phyloP scores from a whole-genome alignment of 1,139 yeast species.

The Geotrichum australiense region DNA sequence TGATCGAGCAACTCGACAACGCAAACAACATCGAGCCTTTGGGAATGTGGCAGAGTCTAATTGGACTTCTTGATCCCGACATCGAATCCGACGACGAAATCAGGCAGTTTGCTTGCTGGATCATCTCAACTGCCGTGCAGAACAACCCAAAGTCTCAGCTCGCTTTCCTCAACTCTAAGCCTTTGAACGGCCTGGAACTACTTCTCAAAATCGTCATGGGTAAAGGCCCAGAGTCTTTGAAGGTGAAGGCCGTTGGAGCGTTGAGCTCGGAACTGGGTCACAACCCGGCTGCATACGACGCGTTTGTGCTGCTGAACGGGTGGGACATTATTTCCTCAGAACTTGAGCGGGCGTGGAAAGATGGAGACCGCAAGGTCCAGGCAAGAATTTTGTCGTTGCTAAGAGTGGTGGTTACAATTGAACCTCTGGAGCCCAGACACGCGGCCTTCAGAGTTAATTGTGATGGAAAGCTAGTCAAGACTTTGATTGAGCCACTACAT shows the following conservation, averaged over 20 bases:
- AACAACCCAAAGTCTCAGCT: conserved; percentile 73
- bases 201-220: conserved; percentile 40
- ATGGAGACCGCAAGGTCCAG: conserved; percentile 12
- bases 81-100: conserved; percentile 23
- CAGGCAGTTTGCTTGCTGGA: conserved; percentile 51
- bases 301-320: conserved; percentile 56
- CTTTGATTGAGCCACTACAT: conserved; percentile 11
- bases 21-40: conserved; percentile 86
- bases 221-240: conserved; percentile 20
- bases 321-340: conserved; percentile 38
- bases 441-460: conserved; percentile 7
- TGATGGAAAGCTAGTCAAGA: conserved; percentile 7
- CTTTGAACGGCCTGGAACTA: conserved; percentile 43
- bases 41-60: conserved; percentile 69
- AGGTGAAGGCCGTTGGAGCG: conserved; percentile 69
- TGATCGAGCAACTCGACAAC: conserved; percentile 87
- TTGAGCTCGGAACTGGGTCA: conserved; percentile 71
- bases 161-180: conserved; percentile 38
- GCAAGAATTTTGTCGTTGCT: conserved; percentile 14
- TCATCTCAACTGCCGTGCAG: conserved; percentile 88
- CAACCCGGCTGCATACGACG: conserved; percentile 47
- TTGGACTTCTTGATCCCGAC: conserved; percentile 44
- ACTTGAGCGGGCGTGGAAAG: conserved; percentile 2
- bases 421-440: conserved; percentile 11
- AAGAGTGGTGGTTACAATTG: conserved; percentile 16